Conservation (phyloP, 805 yeast species). For the Yarrowia osloensis region DNA sequence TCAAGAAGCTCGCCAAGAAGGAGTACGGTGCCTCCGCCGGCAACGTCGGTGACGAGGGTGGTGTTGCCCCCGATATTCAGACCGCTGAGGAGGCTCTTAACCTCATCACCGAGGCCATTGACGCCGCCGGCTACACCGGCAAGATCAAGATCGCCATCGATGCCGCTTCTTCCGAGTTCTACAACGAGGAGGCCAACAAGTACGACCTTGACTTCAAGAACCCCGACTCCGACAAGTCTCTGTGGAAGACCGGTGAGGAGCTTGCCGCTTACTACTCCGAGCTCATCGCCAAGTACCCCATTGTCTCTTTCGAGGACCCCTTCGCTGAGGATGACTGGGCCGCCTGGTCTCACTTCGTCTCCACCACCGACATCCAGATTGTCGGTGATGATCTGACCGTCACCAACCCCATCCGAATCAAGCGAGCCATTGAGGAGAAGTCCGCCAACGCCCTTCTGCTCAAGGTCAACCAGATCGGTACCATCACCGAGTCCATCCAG, state of each 20-base stretch:
- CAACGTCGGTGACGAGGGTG: constrained; percentile 99
- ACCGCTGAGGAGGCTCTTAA: constrained; percentile 97
- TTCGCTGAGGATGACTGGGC: constrained; percentile 99
- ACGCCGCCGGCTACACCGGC: constrained; percentile 94
- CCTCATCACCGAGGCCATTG: constrained; percentile 86
- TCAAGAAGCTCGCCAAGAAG: constrained; percentile 90
- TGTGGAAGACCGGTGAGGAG: constrained; percentile 88
- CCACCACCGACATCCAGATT: constrained; percentile 68
- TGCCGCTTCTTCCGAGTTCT: constrained; percentile 97
- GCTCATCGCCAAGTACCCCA: constrained; percentile 89
- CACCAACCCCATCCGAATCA: constrained; percentile 93
- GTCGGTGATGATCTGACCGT: constrained; percentile 99
- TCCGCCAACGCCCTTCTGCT: constrained; percentile 90
- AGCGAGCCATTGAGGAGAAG: constrained; percentile 95
- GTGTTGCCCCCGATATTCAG: constrained; percentile 97
- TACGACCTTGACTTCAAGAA: constrained; percentile 99
- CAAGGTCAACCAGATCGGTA: constrained; percentile 99
- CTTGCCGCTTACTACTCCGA: constrained; percentile 80
- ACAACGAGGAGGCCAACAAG: constrained; percentile 75
- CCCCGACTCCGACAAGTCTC: constrained; percentile 85
- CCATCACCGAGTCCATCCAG: constrained; percentile 91
- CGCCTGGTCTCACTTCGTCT: constrained; percentile 89
- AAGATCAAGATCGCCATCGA: constrained; percentile 89
- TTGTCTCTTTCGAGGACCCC: constrained; percentile 98
- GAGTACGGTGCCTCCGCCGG: constrained; percentile 98